Evolutionary conservation across 495 filamentous ascomycete genomes (phyloP), one percentile per base, ranked within the genome.

Genomic region (Venustampulla echinocandica): DNA sequence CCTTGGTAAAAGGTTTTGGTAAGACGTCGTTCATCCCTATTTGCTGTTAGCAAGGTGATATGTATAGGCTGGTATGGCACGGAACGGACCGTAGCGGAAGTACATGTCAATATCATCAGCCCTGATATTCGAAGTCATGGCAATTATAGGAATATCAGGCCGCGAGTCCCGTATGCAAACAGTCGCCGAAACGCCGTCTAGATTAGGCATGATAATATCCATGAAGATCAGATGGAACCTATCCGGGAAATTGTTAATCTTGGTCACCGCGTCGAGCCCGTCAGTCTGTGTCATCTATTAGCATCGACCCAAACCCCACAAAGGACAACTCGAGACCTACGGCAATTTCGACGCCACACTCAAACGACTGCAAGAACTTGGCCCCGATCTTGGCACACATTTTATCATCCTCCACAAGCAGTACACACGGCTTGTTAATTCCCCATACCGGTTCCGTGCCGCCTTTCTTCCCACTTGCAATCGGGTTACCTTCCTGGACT

Each of bases 11-110:
- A 0, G 92, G 92, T 56, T 98, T 98, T 0, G 92, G 90, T 39
- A 98, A 71, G 9, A 98, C 90, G 59, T 95, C 92, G 59, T 95
- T 92, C 92, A 98, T 98, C n/a, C 92, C 92, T 96, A 53, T 37
- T 22, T 50, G 18, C 10, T 10, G 34, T 39, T 35, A 28, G 30
- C 39, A 18, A n/a, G n/a, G n/a, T n/a, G n/a, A 48, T 18, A 30
- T 40, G 19, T 18, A 42, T 35, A 18, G 40, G 11, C 24, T 41
- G 0, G 5, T 15, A 5, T 5, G 13, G 19, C 10, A 14, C 24
- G 28, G 11, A 37, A 59, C 82, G 69, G 72, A 96, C 92, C 92
- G 69, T 93, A 90, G 51, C 88, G 81, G 69, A 96, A 97, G 61
- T 98, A 98, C 66, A 90, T 90, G 52, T 89, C 82, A 45, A 98